Conservation (phyloP, 2,329 filamentous ascomycete genomes). For the Pezizomycotina sp. region DNA sequence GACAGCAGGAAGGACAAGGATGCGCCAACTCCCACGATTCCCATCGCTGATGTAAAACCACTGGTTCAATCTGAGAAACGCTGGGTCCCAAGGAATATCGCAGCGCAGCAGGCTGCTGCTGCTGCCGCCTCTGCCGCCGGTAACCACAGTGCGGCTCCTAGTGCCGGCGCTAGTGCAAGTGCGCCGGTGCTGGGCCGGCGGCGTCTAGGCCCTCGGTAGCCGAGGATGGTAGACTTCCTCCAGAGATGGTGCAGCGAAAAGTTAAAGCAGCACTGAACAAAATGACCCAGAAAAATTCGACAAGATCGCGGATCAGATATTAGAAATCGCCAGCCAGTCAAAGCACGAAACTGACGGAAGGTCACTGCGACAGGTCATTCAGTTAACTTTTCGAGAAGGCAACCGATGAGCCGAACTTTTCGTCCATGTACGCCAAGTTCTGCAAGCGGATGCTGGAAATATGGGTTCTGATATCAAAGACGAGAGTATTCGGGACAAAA, state of each 20-base stretch:
- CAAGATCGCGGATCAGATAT: conserved; percentile 81
- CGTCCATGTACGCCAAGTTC: conserved; percentile 97
- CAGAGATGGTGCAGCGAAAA: conserved; percentile 91
- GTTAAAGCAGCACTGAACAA: conserved; percentile 98
- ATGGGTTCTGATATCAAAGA: conserved; percentile 94
- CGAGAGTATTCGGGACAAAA: conserved; percentile 83
- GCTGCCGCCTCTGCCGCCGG: conserved; percentile 31
- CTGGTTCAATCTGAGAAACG: conserved; percentile 56
- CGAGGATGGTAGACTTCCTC: conserved; percentile 50
- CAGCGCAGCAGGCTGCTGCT: conserved; percentile 30
- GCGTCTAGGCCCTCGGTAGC: conserved; percentile 35
- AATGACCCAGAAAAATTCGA: conserved; percentile 99
- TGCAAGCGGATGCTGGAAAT: conserved; percentile 89
- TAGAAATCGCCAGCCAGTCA: conserved; percentile 81
- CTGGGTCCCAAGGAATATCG: conserved; percentile 74
- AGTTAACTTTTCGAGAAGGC: conserved; percentile 98
- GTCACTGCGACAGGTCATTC: conserved; percentile 91
- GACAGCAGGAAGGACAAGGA: conserved; percentile 48
- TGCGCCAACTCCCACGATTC: conserved; percentile 86
- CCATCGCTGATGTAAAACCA: conserved; percentile 75
- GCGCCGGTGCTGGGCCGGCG: too few relatives aligned
- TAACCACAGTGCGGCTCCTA: too few relatives aligned
- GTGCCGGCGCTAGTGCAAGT: too few relatives aligned
- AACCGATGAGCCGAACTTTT: conserved; percentile 96
- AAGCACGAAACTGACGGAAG: conserved; percentile 90